phyloP scores from a whole-genome alignment of 495 filamentous ascomycete species.

The Neurospora tetraspora region DNA sequence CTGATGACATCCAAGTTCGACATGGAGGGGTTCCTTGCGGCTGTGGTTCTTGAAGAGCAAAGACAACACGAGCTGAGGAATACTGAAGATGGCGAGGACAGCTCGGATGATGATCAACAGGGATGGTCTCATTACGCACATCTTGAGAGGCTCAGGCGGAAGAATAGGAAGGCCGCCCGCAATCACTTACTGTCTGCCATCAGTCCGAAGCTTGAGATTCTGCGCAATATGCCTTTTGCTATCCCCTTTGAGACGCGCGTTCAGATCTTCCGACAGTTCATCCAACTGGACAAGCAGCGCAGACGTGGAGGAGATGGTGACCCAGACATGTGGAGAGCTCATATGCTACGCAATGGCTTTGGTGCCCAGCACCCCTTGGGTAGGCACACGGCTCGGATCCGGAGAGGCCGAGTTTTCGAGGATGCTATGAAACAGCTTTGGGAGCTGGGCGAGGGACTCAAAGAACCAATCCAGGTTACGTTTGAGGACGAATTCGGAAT shows the following conservation, averaged over 20 bases:
- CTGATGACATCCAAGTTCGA: slow-evolving; percentile 87
- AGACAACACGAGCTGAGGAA: slow-evolving; percentile 51
- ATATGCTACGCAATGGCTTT: slow-evolving; percentile 26
- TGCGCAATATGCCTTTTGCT: slow-evolving; percentile 94
- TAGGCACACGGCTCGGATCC: slow-evolving; percentile 72
- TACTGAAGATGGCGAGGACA: slow-evolving; percentile 37
- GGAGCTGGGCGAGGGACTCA: slow-evolving; percentile 66
- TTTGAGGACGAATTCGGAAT: slow-evolving; percentile 89
- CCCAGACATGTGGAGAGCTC: slow-evolving; percentile 61
- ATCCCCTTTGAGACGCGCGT: slow-evolving; percentile 90
- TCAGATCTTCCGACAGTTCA: slow-evolving; percentile 89
- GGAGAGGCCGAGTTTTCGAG: slow-evolving; percentile 68
- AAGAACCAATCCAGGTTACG: slow-evolving; percentile 95
- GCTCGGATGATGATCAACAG: slow-evolving; percentile 32
- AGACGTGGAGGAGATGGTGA: slow-evolving; percentile 69
- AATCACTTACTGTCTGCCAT: slow-evolving; percentile 63
- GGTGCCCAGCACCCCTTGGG: slow-evolving; percentile 33
- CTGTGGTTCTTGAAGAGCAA: slow-evolving; percentile 84
- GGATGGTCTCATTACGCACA: slow-evolving; percentile 26
- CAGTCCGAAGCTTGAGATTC: slow-evolving; percentile 76
- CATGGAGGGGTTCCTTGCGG: slow-evolving; percentile 80
- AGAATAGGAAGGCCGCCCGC: slow-evolving; percentile 53
- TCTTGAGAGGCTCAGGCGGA: slow-evolving; percentile 39
- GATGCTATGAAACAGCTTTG: slow-evolving; percentile 86
- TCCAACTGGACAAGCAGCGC: slow-evolving; percentile 67